A percentile compares a stretch with the other conserved stretches of the same genome.
phyloP scores from a whole-genome alignment of 768 basidiomycete species.

The Boletellus emodensis region DNA sequence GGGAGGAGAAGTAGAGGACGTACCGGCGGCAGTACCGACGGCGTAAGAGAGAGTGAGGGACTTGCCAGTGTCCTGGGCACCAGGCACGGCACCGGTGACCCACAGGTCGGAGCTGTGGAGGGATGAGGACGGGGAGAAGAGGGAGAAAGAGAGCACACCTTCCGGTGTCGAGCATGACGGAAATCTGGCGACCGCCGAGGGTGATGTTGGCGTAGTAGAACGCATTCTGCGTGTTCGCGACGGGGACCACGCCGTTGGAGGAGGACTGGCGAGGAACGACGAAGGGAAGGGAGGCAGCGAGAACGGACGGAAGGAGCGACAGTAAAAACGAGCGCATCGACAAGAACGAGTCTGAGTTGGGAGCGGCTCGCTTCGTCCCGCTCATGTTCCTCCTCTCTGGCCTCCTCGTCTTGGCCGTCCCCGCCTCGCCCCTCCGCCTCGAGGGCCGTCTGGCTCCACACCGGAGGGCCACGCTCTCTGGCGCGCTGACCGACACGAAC shows the following conservation, averaged over 20 bases:
- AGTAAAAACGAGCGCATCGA: background rate
- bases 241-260: constrained; percentile 33
- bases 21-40: constrained; percentile 62
- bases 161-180: constrained; percentile 73
- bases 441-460: constrained; percentile 11
- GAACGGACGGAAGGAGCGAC: constrained; percentile 10
- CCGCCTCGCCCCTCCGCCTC: constrained; percentile 8
- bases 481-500: constrained; percentile 26
- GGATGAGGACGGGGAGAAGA: constrained; percentile 2
- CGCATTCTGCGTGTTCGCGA: constrained; percentile 65
- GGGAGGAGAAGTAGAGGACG: constrained; percentile 3
- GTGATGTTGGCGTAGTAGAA: constrained; percentile 74
- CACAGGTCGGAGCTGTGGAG: constrained; percentile 66
- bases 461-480: constrained; percentile 6
- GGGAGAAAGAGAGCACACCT: constrained; percentile 41
- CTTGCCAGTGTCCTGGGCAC: constrained; percentile 53
- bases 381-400: no score
- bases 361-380: no score
- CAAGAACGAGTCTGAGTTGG: background rate
- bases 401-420: constrained; percentile 7
- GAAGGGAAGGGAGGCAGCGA: constrained; percentile 35
- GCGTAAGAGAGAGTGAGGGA: constrained; percentile 60
- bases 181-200: constrained; percentile 52
- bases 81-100: constrained; percentile 52
- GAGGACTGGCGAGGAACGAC: constrained; percentile 21